These are phyloP conservation scores for Comarum palustre DNA, from an alignment of 306 rosid genomes.

Conservation along the genomic window DNA sequence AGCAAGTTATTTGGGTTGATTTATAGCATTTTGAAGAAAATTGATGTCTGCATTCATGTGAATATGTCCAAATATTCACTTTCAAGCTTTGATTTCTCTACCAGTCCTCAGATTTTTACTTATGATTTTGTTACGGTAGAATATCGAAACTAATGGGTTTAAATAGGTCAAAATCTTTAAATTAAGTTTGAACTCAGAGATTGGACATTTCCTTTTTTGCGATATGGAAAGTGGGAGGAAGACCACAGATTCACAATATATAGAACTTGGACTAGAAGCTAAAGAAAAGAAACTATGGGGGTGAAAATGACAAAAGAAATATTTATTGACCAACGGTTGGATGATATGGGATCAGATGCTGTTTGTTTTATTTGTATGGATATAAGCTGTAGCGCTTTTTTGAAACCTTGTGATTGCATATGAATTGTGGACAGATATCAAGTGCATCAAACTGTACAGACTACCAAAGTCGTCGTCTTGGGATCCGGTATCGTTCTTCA, in stretches of 20 bases:
- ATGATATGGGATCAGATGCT: no score
- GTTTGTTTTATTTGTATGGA: not conserved
- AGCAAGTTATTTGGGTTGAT: not conserved
- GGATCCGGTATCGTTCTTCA: conserved; percentile 72
- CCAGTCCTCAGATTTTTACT: not conserved
- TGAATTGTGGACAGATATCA: conserved; percentile 61
- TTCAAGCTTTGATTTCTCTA: not conserved
- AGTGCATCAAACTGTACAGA: conserved; percentile 88
- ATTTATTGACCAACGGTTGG: not conserved
- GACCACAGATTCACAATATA: not conserved
- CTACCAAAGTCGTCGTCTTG: conserved; percentile 84
- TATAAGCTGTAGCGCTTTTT: not conserved
- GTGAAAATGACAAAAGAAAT: not conserved
- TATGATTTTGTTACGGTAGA: not conserved
- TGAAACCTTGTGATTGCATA: not conserved
- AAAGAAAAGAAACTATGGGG: not conserved
- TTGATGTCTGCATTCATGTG: not conserved
- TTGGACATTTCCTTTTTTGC: no score
- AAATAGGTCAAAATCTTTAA: not conserved
- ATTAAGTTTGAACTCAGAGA: not conserved
- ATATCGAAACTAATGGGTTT: not conserved
- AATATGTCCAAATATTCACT: not conserved
- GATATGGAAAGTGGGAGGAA: not conserved
- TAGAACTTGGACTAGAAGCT: not conserved
- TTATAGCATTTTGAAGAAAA: not conserved